Base-by-base conservation (phyloP, 345 rosid species). In the Camelina sativa region DNA sequence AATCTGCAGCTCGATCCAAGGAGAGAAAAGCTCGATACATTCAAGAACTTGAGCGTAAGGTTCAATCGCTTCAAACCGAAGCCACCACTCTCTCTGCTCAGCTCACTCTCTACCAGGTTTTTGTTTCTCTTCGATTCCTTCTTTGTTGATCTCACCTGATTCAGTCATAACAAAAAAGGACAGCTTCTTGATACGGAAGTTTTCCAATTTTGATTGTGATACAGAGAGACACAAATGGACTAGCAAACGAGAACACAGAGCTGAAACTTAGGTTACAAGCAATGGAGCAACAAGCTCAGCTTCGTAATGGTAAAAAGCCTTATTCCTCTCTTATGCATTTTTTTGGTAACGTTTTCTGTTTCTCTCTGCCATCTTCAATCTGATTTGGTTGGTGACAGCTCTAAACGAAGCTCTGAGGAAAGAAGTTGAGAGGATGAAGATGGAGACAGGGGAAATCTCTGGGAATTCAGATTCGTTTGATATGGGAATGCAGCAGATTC, bases 1-100 rank as follows among this genome's bases (percentile, higher is more conserved):
- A 89, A 80, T 91, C 97, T 13, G 97, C 98, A 40, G 96, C 97
- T 10, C 85, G 96, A 34, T 91, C 97, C 20, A 93, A 91, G 65
- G 97, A 93, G 80, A 88, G 95, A 72, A 91, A 93, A 84, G 88
- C 88, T 65, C 73, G 92, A 3, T 93, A 91, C 65, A 91, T 91
- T 46, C 79, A 82, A 7, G 97, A 93, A 66, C 93, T 93, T 30
- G 98, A 91, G 65, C 81, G 92, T 68, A 91, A 88, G 80, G 90
- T 91, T 56, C 97, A 89, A 74, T 81, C 90, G 23, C 85, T 91
- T 67, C 92, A 93, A 85, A 87, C 92, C 7, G 91, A 87, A 81
- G 94, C 94, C 0, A 88, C 94, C 40, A 81, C 94, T 60, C 86
- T 93, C 74, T 86, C 92, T 81, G 96, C 96, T 69, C 98, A 93